Percentiles rank a stretch among this genome's conserved stretches.
phyloP scores from a whole-genome alignment of 257 asterid species.

The Solanum sparsipilum region DNA sequence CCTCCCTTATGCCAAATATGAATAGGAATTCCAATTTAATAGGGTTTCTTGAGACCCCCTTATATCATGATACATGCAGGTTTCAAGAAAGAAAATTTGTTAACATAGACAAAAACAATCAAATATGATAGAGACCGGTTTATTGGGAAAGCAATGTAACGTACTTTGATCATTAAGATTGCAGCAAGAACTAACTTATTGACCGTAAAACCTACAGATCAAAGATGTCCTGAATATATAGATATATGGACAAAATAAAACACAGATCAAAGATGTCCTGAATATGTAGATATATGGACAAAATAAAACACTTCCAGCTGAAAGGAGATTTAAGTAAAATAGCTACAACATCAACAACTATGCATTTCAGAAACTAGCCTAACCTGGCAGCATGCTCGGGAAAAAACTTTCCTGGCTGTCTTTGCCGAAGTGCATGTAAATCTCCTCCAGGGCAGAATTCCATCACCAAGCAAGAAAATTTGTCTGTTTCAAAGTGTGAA shows the following conservation, averaged over 20 bases:
- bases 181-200: not conserved
- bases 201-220: not conserved
- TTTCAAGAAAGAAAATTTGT: not conserved
- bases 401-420: conserved; percentile 49
- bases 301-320: not conserved
- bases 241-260: not conserved
- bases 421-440: conserved; percentile 53
- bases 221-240: not conserved
- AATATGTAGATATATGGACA: not conserved
- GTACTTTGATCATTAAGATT: not conserved
- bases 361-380: not conserved
- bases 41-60: not conserved
- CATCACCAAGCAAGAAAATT: conserved; percentile 56
- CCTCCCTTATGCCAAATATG: not conserved
- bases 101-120: not conserved
- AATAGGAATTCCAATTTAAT: not conserved
- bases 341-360: not conserved
- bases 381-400: conserved; percentile 63
- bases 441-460: conserved; percentile 68
- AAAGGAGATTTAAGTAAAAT: not conserved
- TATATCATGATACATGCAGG: not conserved
- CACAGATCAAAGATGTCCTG: not conserved
- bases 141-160: not conserved
- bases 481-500: conserved; percentile 51
- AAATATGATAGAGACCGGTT: not conserved